Base-by-base conservation (phyloP, 2,329 filamentous ascomycete genomes). In the Fusarium sp. region DNA sequence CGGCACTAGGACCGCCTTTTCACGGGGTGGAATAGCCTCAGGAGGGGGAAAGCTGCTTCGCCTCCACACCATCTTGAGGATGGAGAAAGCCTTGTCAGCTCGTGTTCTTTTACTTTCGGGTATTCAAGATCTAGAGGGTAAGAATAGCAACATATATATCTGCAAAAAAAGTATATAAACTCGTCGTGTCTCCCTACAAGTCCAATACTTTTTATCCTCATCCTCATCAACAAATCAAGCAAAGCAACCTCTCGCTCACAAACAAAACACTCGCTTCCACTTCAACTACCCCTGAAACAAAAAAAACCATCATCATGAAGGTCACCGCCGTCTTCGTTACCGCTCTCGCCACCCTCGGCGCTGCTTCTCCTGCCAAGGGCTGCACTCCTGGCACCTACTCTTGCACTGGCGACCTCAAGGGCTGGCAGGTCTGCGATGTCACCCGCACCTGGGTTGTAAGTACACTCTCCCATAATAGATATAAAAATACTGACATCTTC, bases 301-400 rank as follows among this genome's bases (percentile, higher is more conserved):
- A n/a, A n/a, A n/a, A 45, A 65, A 68, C 58, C 65, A 48, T 67
- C 77, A 81, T 64, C 58, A 82, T 82, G 81, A 80, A 82, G 80
- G 76, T 81, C 78, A 63, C 77, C 68, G 54, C 69, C 35, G 37
- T 78, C 67, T 18, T 69, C 69, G 59, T 74, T 48, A 60, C 77
- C 35, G 62, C 78, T 60, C 48, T 81, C 66, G 77, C 76, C 54
- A 70, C 75, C 48, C 8, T 75, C 58, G 72, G 69, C 22, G 50
- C 76, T 58, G 35, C 67, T 14, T 29, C 74, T 8, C 18, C 57
- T 7, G 14, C 57, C 35, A 35, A 52, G 6, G 41, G 27, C 16
- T 84, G 83, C 80, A 76, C 67, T 45, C 82, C 83, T 3, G 83
- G 65, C 50, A 82, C 82, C n/a, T 84, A 84, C 73, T 13, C 68